Base-by-base conservation (phyloP, 2,329 filamentous ascomycete genomes). In the Alternaria arborescens region DNA sequence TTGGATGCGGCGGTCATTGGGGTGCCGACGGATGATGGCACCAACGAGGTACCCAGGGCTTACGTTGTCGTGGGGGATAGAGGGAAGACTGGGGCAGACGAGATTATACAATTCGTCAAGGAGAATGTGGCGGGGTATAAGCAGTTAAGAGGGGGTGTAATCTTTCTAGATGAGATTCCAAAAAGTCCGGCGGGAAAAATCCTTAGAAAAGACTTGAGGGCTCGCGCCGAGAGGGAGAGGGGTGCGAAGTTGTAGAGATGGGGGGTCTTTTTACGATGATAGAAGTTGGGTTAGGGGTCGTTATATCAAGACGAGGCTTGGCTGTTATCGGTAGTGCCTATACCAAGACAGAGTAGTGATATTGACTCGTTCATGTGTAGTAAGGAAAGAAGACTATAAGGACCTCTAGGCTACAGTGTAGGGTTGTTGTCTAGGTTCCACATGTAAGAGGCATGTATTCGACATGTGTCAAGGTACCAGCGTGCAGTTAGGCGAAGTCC, bases 1-100 rank as follows among this genome's bases (percentile, higher is more conserved):
- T 62, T 73, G 1, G 83, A 85, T 65, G 81, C 80, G 1, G 80
- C 81, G 8, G 82, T 85, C 22, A 82, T 84, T 42, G 81, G 80
- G 5, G 72, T 82, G 4, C 68, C 71, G 26, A 73, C 71, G 4
- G 72, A 76, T 6, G 74, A 77, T 30, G 74, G 72, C 3, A 67
- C 67, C 6, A 81, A 79, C 20, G 80, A 82, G 61, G 73, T 80
- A 5, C 80, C 80, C 1, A 60, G 80, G 30, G 81, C 80, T 14
- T 82, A 82, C 64, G 75, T 82, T 32, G 80, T 82, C n/a, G 78
- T 71, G n/a, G 74, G 71, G 55, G 51, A 56, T 54, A 68, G 36
- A 20, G n/a, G 52, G 36, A 73, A 68, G 70, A 73, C 74, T 47
- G 71, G 36, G 32, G 75, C 46, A 5, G 52, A 72, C 50, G 52